Percentiles rank a stretch among this genome's conserved stretches.
Evolutionary conservation across 176 grass and related monocot species (phyloP).

Genomic region (Triticum urartu): DNA sequence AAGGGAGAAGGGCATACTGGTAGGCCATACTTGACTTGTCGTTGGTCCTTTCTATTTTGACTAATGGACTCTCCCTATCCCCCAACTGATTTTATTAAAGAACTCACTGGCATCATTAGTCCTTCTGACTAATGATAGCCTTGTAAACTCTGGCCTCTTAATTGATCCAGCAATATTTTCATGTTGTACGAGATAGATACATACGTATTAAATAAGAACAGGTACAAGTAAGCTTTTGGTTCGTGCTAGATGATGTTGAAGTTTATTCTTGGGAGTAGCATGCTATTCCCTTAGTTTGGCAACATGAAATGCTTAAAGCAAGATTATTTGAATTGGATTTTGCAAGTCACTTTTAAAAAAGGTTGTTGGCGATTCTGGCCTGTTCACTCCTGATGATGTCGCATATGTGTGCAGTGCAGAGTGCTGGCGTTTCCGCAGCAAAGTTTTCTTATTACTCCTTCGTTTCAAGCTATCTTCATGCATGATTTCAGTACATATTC

Average conservation of each 20-base stretch:
- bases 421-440: conserved; percentile 67
- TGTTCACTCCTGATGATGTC: conserved; percentile 68
- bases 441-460: conserved; percentile 25
- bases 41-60: neutral
- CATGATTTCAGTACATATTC: neutral
- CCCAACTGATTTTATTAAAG: neutral
- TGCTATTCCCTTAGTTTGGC: neutral
- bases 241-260: too few species aligned
- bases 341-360: conserved; percentile 26
- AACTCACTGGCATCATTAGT: neutral
- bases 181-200: neutral
- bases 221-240: neutral
- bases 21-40: neutral
- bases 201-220: neutral
- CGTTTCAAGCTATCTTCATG: neutral
- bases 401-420: conserved; percentile 66
- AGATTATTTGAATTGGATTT: neutral
- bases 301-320: neutral
- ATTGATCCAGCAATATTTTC: neutral
- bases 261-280: too few species aligned
- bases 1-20: conserved; percentile 49
- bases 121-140: neutral
- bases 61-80: too few species aligned
- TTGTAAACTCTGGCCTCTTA: neutral
- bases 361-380: conserved; percentile 84